Evolutionary conservation across 768 basidiomycete genomes (phyloP).

Genomic region (Rhizopogon rudus): DNA sequence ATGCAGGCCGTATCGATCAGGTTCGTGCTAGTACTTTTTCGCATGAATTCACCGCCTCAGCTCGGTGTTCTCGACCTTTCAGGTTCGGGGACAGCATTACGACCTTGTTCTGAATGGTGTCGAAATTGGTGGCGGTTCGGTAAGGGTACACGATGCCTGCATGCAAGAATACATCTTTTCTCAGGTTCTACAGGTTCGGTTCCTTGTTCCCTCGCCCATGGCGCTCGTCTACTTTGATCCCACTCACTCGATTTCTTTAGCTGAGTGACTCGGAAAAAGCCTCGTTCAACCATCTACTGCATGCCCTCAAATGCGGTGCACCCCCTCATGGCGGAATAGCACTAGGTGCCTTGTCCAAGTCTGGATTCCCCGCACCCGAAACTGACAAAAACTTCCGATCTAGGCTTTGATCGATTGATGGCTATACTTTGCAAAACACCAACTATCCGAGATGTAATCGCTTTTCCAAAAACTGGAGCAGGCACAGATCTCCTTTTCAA

Average conservation of each 20-base stretch:
- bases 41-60: background rate
- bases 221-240: slow-evolving; percentile 4
- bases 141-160: slow-evolving; percentile 82
- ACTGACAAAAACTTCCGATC: slow-evolving; percentile 4
- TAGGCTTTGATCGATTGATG: slow-evolving; percentile 93
- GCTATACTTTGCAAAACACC: slow-evolving; percentile 82
- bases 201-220: slow-evolving; percentile 2
- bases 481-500: slow-evolving; percentile 87
- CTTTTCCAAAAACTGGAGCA: slow-evolving; percentile 86
- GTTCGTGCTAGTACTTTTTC: slow-evolving; percentile 28
- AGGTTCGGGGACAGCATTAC: slow-evolving; percentile 95
- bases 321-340: slow-evolving; percentile 96
- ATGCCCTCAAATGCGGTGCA: slow-evolving; percentile 85
- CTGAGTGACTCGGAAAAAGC: slow-evolving; percentile 65
- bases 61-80: slow-evolving; percentile 8
- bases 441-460: slow-evolving; percentile 93
- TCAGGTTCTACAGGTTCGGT: slow-evolving; percentile 68
- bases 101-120: slow-evolving; percentile 92
- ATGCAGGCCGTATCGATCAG: slow-evolving; percentile 58
- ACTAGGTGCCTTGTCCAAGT: slow-evolving; percentile 50
- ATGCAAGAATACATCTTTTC: slow-evolving; percentile 84
- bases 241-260: slow-evolving; percentile 35
- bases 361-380: slow-evolving; percentile 10
- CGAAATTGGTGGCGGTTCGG: slow-evolving; percentile 92
- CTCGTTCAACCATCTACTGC: slow-evolving; percentile 79